phyloP scores from a whole-genome alignment of 1,139 yeast genomes.

The Lodderomyces metapsilosis region DNA sequence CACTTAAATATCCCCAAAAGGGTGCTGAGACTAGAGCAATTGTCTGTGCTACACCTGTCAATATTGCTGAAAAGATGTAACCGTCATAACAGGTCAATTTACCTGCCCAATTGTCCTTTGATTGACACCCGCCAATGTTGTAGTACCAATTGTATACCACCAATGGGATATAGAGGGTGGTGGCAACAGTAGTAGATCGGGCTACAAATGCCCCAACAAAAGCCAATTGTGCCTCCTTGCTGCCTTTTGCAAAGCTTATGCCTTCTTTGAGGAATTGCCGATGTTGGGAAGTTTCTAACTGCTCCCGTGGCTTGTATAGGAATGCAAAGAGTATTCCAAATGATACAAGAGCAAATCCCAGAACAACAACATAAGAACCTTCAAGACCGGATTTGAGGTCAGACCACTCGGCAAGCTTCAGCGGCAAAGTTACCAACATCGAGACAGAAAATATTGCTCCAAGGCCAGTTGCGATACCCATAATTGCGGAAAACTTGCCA shows the following conservation, averaged over 20 bases:
- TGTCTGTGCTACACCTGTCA: conserved; percentile 65
- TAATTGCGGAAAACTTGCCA: conserved; percentile 58
- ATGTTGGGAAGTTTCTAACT: conserved; percentile 15
- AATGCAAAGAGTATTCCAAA: conserved; percentile 40
- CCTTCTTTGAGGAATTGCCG: conserved; percentile 46
- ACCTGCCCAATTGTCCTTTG: conserved; percentile 29
- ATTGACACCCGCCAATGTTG: conserved; percentile 46
- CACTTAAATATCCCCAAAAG: conserved; percentile 58
- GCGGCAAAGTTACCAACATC: conserved; percentile 49
- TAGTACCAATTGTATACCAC: conserved; percentile 58
- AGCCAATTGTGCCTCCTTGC: conserved; percentile 45
- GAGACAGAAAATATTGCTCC: conserved; percentile 66
- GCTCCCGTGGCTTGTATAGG: conserved; percentile 31
- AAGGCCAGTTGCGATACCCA: conserved; percentile 63
- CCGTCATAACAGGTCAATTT: conserved; percentile 59
- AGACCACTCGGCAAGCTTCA: conserved; percentile 28
- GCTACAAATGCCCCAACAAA: conserved; percentile 65
- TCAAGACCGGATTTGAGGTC: conserved; percentile 42
- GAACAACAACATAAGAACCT: conserved; percentile 50
- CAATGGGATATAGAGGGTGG: conserved; percentile 63
- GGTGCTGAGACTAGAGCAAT: conserved; percentile 61
- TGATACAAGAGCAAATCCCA: conserved; percentile 37
- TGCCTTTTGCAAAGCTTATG: conserved; percentile 28
- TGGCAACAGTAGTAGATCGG: conserved; percentile 60
- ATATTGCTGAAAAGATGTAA: conserved; percentile 61